Evolutionary conservation across 2,329 filamentous ascomycete genomes (phyloP), one percentile per base, ranked within the genome.

Genomic region (Dothistroma pini): DNA sequence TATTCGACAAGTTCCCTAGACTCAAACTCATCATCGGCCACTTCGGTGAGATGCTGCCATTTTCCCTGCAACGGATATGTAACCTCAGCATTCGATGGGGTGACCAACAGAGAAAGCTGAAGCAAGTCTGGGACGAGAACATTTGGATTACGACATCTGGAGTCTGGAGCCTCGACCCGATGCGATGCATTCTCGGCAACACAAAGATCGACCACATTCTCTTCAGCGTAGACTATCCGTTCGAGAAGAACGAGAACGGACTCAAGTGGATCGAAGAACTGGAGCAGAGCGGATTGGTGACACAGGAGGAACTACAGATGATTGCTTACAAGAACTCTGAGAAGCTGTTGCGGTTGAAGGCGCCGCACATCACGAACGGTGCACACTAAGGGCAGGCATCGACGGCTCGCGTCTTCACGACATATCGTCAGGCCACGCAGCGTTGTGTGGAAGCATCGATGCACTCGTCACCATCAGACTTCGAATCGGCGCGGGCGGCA

Each of bases 221-320:
- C 68, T 86, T 82, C 66, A 84, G 81, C 63, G 80, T 86, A 7
- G 84, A 86, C 66, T 86, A 85, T 67, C 84, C 84, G 0, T 86
- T 86, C 58, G 76, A 76, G 57, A 75, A 70, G 57, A 85, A 80
- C 57, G 77, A 80, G 60, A 78, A 78, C 14, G 84, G 83, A 0
- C 68, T 78, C 57, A 73, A 72, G 32, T 87, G 81, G 70, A 71
- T 86, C 19, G 68, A 78, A 61, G 79, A 82, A 66, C 70, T 86
- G 44, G 74, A 79, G 60, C 63, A 74, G 56, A 84, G 81, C 63
- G 81, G 81, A 0, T 65, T 85, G 69, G 76, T 86, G 41, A 78
- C 71, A 2, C 69, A 75, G 49, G 78, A 83, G 59, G 77, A 83
- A 58, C 71, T 84, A 63, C 78, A 81, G 52, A 74, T 74, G 63